These are phyloP conservation scores for Canna indica DNA, from an alignment of 176 grass and related monocot species.

Conservation along the genomic window DNA sequence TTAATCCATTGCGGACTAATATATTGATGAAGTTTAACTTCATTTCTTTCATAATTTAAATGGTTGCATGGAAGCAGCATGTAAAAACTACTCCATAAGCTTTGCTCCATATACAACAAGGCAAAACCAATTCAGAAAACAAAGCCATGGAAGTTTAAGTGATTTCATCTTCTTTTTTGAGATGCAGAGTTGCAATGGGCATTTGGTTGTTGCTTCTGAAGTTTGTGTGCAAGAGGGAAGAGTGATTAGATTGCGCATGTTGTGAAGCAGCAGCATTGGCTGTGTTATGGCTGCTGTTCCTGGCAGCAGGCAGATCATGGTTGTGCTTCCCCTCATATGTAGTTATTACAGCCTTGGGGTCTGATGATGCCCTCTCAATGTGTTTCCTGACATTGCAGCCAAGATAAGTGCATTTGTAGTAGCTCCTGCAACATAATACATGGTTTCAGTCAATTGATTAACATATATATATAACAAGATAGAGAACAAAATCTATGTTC, in stretches of 20 bases:
- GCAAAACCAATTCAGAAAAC: not conserved
- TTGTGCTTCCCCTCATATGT: conserved; percentile 90
- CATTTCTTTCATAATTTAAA: not conserved
- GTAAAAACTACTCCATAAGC: not conserved
- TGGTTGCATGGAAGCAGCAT: not conserved
- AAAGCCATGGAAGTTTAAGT: not conserved
- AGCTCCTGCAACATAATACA: conserved; percentile 57
- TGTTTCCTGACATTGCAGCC: conserved; percentile 85
- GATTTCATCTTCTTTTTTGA: conserved; percentile 53
- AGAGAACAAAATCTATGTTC: conserved; percentile 6
- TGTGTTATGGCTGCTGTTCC: conserved; percentile 45
- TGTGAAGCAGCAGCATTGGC: conserved; percentile 24
- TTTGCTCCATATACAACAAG: not conserved
- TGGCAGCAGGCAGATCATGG: conserved; percentile 74
- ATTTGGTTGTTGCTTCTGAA: conserved; percentile 35
- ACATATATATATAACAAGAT: not conserved
- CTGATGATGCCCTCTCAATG: conserved; percentile 70
- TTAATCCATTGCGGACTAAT: not conserved
- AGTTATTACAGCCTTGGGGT: conserved; percentile 80
- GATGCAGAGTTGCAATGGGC: conserved; percentile 39
- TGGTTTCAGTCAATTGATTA: conserved; percentile 2
- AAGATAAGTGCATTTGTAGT: conserved; percentile 78
- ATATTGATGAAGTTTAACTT: not conserved
- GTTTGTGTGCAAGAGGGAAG: conserved; percentile 43
- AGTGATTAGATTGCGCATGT: conserved; percentile 37